Base-by-base conservation (phyloP, 2,329 filamentous ascomycete genomes). In the Coniochaeta prunicola region DNA sequence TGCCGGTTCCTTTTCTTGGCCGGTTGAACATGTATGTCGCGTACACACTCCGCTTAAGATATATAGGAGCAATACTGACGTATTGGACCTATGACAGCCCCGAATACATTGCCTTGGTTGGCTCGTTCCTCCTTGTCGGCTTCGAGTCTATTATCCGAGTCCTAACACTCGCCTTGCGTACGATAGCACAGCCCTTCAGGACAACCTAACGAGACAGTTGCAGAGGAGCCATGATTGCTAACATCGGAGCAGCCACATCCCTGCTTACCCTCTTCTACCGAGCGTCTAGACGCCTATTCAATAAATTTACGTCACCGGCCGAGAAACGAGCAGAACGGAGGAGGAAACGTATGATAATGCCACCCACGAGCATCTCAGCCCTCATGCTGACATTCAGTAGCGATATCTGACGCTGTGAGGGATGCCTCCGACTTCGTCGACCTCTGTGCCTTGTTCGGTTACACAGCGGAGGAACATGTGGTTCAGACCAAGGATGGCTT, bases 401-500 rank as follows among this genome's bases (percentile, higher is more conserved):
- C 83, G 40, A 80, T 91, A 59, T 91, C 90, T 40, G 82, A 77
- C n/a, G 85, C 87, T 9, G 87, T 99, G 59, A 88, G 91, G 59
- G 88, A 94, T 69, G 91, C 93, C 4, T 85, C 90, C 61, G 94
- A 97, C 69, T 97, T 99, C 71, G 86, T 91, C 53, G 93, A 97
- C 69, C 83, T 99, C n/a, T 97, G 93, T 73, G 88, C 87, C 40
- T 77, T 96, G 13, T 96, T 88, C 73, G 93, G 92, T 53, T 97
- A 97, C 74, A 89, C 91, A 66, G 91, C 93, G 6, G 94, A 99
- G 72, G 94, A 99, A 74, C 94, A 99, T 71, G 88, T 99, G 56
- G 90, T 96, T 12, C 92, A 96, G 73, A 99, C 94, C 2, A 87
- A 86, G 62, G 94, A 99, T 77, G 94, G 94, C 17, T 99, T 96